Evolutionary conservation across 306 rosid genomes (phyloP).

Genomic region (Lablab purpureus): DNA sequence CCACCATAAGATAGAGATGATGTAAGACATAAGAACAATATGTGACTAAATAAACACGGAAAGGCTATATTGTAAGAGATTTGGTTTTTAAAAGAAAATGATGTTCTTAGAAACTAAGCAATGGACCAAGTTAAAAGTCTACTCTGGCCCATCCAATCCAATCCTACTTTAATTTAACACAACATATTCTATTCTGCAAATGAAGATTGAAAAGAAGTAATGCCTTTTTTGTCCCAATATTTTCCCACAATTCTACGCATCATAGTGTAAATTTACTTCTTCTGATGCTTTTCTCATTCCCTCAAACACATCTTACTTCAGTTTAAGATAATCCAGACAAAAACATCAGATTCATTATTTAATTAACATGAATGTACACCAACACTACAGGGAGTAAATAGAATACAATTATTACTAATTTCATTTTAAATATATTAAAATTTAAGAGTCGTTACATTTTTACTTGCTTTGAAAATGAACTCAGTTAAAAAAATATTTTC

Average conservation of each 20-base stretch:
- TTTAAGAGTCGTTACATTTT: not conserved
- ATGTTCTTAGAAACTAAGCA: slow-evolving; percentile 31
- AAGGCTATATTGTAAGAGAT: not conserved
- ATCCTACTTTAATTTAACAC: slow-evolving; percentile 36
- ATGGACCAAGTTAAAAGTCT: slow-evolving; percentile 22
- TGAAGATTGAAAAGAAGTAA: slow-evolving; percentile 10
- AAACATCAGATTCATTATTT: not conserved
- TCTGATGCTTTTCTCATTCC: not conserved
- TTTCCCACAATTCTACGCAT: not conserved
- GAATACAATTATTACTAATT: not conserved
- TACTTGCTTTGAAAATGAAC: not conserved
- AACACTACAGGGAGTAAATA: too few species aligned
- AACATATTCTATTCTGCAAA: not conserved
- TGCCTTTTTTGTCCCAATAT: slow-evolving; percentile 20
- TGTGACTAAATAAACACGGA: not conserved
- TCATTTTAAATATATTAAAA: not conserved
- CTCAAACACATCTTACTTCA: not conserved
- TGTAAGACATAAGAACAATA: not conserved
- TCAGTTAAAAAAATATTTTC: not conserved
- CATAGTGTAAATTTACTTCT: not conserved
- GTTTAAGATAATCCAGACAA: not conserved
- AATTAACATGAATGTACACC: too few species aligned
- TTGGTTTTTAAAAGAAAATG: not conserved
- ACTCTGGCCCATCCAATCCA: slow-evolving; percentile 12
- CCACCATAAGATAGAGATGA: not conserved